Evolutionary conservation across 2,329 filamentous ascomycete genomes (phyloP), one percentile per base, ranked within the genome.

Genomic region (Verticillium dahliae): DNA sequence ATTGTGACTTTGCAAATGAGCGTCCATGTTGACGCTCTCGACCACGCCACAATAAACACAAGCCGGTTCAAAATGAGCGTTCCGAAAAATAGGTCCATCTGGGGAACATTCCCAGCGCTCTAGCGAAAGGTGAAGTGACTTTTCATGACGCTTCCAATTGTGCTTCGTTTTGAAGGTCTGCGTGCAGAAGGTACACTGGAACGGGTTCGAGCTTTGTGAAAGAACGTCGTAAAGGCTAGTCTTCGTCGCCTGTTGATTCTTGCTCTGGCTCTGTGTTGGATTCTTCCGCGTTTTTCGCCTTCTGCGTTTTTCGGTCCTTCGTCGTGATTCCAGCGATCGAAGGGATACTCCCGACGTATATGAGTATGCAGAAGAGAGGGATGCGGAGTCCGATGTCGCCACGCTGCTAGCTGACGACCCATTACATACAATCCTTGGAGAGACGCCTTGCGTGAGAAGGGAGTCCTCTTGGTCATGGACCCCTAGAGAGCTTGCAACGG

Each of bases 381-480:
- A 87, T 11, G 79, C 80, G 33, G 79, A 80, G 65, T 83, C 86
- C 1, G 85, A 87, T 0, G 85, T 87, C 37, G 82, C 83, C 63
- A 85, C 73, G 74, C 83, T 86, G 71, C 84, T 87, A 5, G 78
- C 78, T 1, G 85, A 87, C 1, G 85, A 88, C 54, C 78, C 80
- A 55, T 85, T 85, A 70, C 80, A 84, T 27, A 85, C 70, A 0
- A 85, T 88, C 38, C 75, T 79, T 67, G 76, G 76, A 4, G 85
- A 87, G 18, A 84, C 85, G 65, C 88, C 85, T 65, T 88, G 85
- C 14, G 84, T 86, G 61, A 81, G 81, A 67, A 81, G 81, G 68
- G 80, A 76, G 66, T 83, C 82, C 67, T 78, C 81, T 4, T 84
- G 84, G 66, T 84, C 87, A 62, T 83, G 81, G 22, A 83, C 76